Evolutionary conservation across 2,329 filamentous ascomycete genomes (phyloP), one percentile per base, ranked within the genome.

Genomic region (Fusarium tricinctum): DNA sequence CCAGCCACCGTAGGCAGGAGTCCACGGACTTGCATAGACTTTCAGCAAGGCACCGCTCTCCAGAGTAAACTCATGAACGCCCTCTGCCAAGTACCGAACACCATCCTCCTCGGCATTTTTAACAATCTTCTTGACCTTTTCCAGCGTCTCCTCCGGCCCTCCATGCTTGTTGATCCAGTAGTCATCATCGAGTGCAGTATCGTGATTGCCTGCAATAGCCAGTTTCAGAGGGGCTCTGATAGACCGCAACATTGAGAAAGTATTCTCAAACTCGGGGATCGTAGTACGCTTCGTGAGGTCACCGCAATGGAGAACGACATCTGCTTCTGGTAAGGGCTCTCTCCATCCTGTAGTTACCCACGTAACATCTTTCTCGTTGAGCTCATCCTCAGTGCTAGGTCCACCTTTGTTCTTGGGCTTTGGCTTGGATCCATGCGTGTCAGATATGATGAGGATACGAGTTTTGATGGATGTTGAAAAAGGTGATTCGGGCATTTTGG

Each of bases 151-250:
- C 15, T 35, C 50, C 9, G 56, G 17, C 5, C 60, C 61, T 5
- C 52, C 58, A 6, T 20, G 48, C 23, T 65, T 26, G 17, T 68
- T 13, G 8, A 50, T 26, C 49, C 62, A 75, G 51, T 58, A 73
- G 8, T 43, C 26, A 15, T 62, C 48, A 28, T 85, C 80, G 40
- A 84, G 75, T 0, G 76, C 81, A 46, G 81, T 79, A 68, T 88
- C 85, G 67, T 88, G 85, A 60, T 87, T 88, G 3, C 86, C 85
- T 3, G 85, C 80, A 60, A 88, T 87, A 43, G 83, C 80, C 5
- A 88, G 77, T 65, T 87, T 88, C 8, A 88, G 76, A 0, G 83
- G 81, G 2, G 85, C 83, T 8, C 79, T 66, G n/a, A 86, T 71
- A 2, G 58, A 51, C 6, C 78, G 71, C 6, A 88, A 75, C 38